phyloP scores from a whole-genome alignment of 768 basidiomycete genomes.

The Arthromyces matolae region DNA sequence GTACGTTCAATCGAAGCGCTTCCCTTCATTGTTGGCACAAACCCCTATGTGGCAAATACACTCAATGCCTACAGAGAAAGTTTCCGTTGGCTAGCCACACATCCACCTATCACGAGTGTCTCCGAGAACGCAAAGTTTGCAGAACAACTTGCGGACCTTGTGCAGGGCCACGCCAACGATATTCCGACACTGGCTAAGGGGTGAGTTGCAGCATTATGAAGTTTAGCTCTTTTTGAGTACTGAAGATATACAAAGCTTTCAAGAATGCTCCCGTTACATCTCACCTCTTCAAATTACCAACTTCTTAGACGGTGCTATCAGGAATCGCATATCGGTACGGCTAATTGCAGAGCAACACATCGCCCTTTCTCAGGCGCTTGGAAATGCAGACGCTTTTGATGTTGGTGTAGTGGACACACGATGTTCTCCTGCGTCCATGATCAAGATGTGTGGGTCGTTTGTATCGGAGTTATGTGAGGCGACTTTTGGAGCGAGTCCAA shows the following conservation, averaged over 20 bases:
- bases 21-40: constrained; percentile 87
- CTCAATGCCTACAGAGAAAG: constrained; percentile 66
- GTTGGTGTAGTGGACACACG: constrained; percentile 73
- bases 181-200: constrained; percentile 91
- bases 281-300: constrained; percentile 71
- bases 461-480: constrained; percentile 83
- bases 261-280: constrained; percentile 83
- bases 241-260: constrained; percentile 54
- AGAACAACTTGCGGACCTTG: constrained; percentile 62
- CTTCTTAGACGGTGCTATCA: constrained; percentile 82
- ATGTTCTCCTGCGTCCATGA: constrained; percentile 71
- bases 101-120: constrained; percentile 60
- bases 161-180: constrained; percentile 79
- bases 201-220: constrained; percentile 43
- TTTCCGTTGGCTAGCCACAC: constrained; percentile 65
- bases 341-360: constrained; percentile 92
- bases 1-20: constrained; percentile 71
- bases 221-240: background rate
- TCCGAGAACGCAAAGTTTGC: constrained; percentile 71
- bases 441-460: constrained; percentile 77
- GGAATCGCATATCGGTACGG: constrained; percentile 82
- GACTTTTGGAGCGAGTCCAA: constrained; percentile 70
- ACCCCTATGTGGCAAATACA: constrained; percentile 77
- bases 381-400: constrained; percentile 37
- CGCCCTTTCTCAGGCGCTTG: constrained; percentile 68